Base-by-base conservation (phyloP, 495 filamentous ascomycete genomes). In the Durotheca rogersii region DNA sequence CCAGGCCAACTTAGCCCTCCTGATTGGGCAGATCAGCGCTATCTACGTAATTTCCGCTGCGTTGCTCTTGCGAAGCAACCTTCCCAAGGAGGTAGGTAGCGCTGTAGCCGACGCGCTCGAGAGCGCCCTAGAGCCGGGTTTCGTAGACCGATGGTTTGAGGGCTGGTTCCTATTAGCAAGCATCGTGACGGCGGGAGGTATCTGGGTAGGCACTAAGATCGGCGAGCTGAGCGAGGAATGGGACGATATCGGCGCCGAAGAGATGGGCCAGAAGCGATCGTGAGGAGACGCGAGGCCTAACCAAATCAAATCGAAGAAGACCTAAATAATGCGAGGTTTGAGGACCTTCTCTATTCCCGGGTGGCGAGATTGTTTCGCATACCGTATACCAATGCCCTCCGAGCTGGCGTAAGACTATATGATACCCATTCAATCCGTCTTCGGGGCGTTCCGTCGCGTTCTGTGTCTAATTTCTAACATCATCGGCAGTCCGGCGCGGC, bases 81-180 rank as follows among this genome's bases (percentile, higher is more conserved):
- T 91, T 44, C 88, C 88, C 0, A 70, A 68, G 20, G 82, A 88
- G 55, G 83, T 90, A 55, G 80, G 87, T 12, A 76, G 79, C 23
- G 83, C 83, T 3, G 85, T 90, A 3, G 78, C 79, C 3, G 85
- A 86, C 47, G 85, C 82, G n/a, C 69, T 92, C 23, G 80, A 81
- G 20, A 83, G 82, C 23, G 84, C 83, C 7, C 72, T 90, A 6
- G 82, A 88, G 60, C 78, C 81, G 6, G 64, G 62, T 1, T 88
- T 90, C 51, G 85, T 87, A n/a, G 88, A 90, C 53, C 68, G 81
- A n/a, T 92, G 88, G 88, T 93, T 92, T 62, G 88, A 91, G 60
- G 80, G 79, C 16, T 87, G 88, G 83, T 93, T 92, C 57, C 65
- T 90, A 18, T 55, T 78, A 2, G 82, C 82, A 5, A 83, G 80